Conservation (phyloP, 805 yeast genomes). For the Lipomyces starkeyi region DNA sequence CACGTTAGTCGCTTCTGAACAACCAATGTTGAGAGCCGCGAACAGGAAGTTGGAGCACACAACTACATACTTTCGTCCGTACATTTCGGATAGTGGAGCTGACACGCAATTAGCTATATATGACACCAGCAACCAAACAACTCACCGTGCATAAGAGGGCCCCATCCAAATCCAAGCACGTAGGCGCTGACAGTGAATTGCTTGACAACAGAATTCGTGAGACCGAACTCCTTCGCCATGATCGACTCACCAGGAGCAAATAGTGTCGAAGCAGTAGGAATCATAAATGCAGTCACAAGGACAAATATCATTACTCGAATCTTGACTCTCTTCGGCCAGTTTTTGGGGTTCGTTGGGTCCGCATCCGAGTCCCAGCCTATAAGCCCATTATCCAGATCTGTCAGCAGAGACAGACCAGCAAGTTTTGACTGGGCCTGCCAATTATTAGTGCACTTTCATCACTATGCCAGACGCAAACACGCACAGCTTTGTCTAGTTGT, state of each 20-base stretch:
- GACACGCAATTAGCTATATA: slow-evolving; percentile 19
- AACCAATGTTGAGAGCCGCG: slow-evolving; percentile 29
- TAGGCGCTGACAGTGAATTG: slow-evolving; percentile 32
- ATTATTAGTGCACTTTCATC: background rate
- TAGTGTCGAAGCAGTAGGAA: slow-evolving; percentile 33
- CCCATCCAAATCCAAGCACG: slow-evolving; percentile 38
- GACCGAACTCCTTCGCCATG: slow-evolving; percentile 47
- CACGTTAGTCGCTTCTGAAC: slow-evolving; percentile 32
- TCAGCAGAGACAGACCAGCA: slow-evolving; percentile 12
- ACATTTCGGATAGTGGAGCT: slow-evolving; percentile 33
- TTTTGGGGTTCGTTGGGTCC: slow-evolving; percentile 51
- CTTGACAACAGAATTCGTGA: slow-evolving; percentile 23
- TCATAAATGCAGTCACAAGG: slow-evolving; percentile 33
- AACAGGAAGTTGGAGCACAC: slow-evolving; percentile 26
- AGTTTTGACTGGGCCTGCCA: background rate
- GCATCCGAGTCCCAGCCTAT: slow-evolving; percentile 43
- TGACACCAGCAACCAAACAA: slow-evolving; percentile 32
- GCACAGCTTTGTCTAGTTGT: background rate
- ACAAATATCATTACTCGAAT: slow-evolving; percentile 48
- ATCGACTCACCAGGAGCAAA: slow-evolving; percentile 36
- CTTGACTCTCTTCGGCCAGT: slow-evolving; percentile 45
- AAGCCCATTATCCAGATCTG: slow-evolving; percentile 25
- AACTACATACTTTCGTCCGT: slow-evolving; percentile 34
- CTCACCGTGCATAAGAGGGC: slow-evolving; percentile 36
- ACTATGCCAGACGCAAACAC: background rate